Base-by-base conservation (phyloP, 192 early-diverging fungal genomes). In the Backusella morwellensis region DNA sequence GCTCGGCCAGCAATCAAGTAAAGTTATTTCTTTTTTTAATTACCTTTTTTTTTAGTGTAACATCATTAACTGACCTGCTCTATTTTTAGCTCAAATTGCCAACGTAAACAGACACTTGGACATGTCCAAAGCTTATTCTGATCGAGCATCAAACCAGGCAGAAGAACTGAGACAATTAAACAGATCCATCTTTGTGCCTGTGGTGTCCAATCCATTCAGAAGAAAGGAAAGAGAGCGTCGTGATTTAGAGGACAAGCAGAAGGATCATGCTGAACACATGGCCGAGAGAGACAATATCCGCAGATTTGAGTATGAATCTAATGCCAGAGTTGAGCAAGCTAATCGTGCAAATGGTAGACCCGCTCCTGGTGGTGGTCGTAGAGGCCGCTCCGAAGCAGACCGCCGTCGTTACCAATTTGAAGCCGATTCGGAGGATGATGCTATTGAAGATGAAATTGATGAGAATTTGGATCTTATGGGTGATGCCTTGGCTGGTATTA, bases 151-250 rank as follows among this genome's bases (percentile, higher is more conserved):
- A 9, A 75, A 76, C 4, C 87, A 88, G 74, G 87, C 90, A 23
- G 75, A 76, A 9, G 88, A 90, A 77, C 82, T 91, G 67, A 91
- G 90, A 75, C 84, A 88, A 67, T 82, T 94, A 19, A 94, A 92
- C 79, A 86, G 89, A 72, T 94, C 93, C 23, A 94, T 94, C 67
- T 93, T 94, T 82, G 87, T 90, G 12, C 82, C 90, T 14, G 88
- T 90, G 36, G 76, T 93, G 52, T 86, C 87, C 70, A 93, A 92
- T 59, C 93, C 93, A 59, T 92, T 94, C 81, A 90, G 69, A 35
- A 88, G 84, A 38, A 87, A 84, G 63, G 87, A 88, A 82, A 86
- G 87, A 56, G 88, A 90, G 68, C 86, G 86, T 40, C 75, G 69
- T 3, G 92, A 92, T 78, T 54, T 91, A 14, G 86, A 86, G 47